Base-by-base conservation (phyloP, 805 yeast genomes). In the Candida manassasensis region DNA sequence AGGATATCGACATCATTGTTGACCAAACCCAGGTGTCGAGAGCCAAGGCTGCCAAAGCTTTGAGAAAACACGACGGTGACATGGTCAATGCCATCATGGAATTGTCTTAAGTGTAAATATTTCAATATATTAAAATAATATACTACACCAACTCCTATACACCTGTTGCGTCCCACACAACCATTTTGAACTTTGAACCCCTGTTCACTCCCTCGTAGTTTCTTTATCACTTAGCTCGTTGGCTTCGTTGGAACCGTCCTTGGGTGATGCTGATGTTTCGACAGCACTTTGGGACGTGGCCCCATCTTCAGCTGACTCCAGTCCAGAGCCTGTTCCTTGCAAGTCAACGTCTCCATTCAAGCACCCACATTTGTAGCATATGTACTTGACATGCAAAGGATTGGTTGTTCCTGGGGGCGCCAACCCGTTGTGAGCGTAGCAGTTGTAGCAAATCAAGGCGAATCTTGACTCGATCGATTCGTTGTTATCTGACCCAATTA, bases 31-130 rank as follows among this genome's bases (percentile, higher is more conserved):
- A 79, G 56, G 93, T 80, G 44, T 76, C 96, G 38, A 81, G 88
- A 72, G 79, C 77, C 53, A 85, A 86, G 75, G 97, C 97, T 47
- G 85, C 79, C 53, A 84, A 83, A 66, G 95, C 97, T 52, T 76
- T 93, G 65, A 83, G 75, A 63, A 81, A 76, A 50, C 87, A 89
- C 74, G 77, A 84, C 53, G 88, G 89, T 65, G 97, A 93, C 65
- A 81, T 93, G 69, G 97, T 93, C 61, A 88, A 89, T 63, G 90
- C 97, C 51, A 87, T 90, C 65, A 86, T 90, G 95, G 79, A 84
- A 47, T 73, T 83, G 63, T 65, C 71, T 42, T 67, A 64, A 34
- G 12, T 24, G 12, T 7, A 8, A 24, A n/a, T 8, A 6, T 24
- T 6, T 21, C 12, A 24, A 24, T 24, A 7, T 24, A 24, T 19